phyloP scores from a whole-genome alignment of 257 asterid species.

The Solanum medicagineum region DNA sequence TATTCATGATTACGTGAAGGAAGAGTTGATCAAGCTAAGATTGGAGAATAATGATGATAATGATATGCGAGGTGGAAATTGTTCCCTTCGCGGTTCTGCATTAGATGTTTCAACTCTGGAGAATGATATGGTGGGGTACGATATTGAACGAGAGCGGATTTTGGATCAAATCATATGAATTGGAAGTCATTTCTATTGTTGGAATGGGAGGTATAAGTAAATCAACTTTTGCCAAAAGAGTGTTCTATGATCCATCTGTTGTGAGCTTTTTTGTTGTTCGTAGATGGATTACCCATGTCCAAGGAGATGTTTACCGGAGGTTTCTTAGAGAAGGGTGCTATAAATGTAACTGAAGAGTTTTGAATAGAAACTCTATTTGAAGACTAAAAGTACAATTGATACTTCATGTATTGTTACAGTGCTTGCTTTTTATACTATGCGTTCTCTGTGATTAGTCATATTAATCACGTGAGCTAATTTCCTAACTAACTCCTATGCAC shows the following conservation, averaged over 20 bases:
- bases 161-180: neutral
- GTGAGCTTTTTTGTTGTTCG: neutral
- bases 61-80: neutral
- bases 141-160: neutral
- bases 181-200: neutral
- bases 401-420: no score
- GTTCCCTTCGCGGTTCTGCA: neutral
- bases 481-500: no score
- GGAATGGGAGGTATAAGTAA: neutral
- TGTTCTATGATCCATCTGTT: neutral
- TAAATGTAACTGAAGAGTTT: no score
- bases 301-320: neutral
- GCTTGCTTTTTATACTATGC: no score
- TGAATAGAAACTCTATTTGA: no score
- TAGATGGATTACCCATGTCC: neutral
- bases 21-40: neutral
- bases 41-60: neutral
- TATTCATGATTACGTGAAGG: neutral
- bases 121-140: neutral
- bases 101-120: neutral
- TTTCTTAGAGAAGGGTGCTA: no score
- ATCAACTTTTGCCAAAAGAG: neutral
- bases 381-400: no score
- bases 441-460: no score
- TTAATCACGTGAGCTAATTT: no score